Percentiles rank a stretch among this genome's conserved stretches.
Conservation (phyloP, 2,329 filamentous ascomycete species). For the Trichoderma lentiforme region DNA sequence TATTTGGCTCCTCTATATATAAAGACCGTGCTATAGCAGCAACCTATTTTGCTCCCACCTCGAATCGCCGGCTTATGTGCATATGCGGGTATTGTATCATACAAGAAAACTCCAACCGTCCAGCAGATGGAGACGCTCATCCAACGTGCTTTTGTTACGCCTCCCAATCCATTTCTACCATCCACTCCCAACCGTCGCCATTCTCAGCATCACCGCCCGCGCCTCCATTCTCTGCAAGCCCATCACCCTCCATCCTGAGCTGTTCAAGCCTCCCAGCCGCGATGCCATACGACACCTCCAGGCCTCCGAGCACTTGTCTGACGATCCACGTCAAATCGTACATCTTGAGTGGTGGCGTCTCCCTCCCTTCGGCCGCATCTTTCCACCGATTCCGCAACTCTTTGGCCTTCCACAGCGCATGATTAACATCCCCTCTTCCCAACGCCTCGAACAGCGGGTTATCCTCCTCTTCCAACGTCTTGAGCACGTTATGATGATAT, state of each 20-base stretch:
- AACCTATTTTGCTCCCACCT: background rate
- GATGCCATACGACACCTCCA: constrained; percentile 55
- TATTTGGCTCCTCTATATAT: background rate
- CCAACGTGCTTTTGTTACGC: constrained; percentile 7
- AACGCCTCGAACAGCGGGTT: constrained; percentile 57
- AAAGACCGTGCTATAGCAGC: background rate
- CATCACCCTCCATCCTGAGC: constrained; percentile 35
- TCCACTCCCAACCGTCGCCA: constrained; percentile 38
- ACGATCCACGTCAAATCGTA: constrained; percentile 63
- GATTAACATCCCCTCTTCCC: constrained; percentile 52
- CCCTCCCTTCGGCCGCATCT: constrained; percentile 51
- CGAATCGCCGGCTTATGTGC: background rate
- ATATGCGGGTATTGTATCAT: background rate
- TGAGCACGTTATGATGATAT: constrained; percentile 69
- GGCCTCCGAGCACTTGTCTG: constrained; percentile 51
- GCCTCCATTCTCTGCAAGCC: constrained; percentile 5
- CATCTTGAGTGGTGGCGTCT: constrained; percentile 47
- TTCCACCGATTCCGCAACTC: constrained; percentile 72
- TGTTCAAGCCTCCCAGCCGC: constrained; percentile 45
- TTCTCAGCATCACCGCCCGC: constrained; percentile 12
- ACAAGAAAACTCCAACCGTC: background rate
- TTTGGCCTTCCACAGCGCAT: constrained; percentile 63
- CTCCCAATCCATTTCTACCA: constrained; percentile 43
- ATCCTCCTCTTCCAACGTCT: constrained; percentile 52
- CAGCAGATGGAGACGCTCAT: background rate